Percentiles rank a stretch among this genome's conserved stretches.
These are phyloP conservation scores for Paecilomyces fulvus DNA, from an alignment of 2,329 filamentous ascomycete species.

Conservation along the genomic window DNA sequence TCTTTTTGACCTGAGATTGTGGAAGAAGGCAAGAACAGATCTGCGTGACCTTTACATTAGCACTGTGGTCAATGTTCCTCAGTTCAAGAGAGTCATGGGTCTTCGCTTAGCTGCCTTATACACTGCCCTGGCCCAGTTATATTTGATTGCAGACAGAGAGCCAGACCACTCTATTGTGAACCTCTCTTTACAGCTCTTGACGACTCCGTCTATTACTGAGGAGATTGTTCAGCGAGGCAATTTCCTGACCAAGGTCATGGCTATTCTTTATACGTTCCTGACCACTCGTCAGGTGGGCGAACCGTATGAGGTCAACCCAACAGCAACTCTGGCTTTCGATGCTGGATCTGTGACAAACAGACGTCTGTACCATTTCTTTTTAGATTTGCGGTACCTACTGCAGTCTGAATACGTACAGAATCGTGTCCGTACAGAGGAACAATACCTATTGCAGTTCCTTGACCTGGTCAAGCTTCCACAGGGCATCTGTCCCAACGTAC, in stretches of 20 bases:
- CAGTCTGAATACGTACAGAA: slow-evolving; percentile 82
- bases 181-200: slow-evolving; percentile 90
- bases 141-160: slow-evolving; percentile 90
- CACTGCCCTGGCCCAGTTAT: slow-evolving; percentile 85
- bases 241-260: slow-evolving; percentile 89
- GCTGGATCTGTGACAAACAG: slow-evolving; percentile 90
- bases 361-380: slow-evolving; percentile 95
- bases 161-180: slow-evolving; percentile 99
- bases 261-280: slow-evolving; percentile 94
- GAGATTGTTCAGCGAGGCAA: slow-evolving; percentile 94
- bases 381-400: slow-evolving; percentile 86
- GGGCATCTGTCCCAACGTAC: slow-evolving; percentile 88
- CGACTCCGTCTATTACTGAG: slow-evolving; percentile 89
- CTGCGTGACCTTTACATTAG: slow-evolving; percentile 91
- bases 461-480: slow-evolving; percentile 95
- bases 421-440: slow-evolving; percentile 69
- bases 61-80: slow-evolving; percentile 87
- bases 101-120: slow-evolving; percentile 93
- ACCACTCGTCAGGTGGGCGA: slow-evolving; percentile 94
- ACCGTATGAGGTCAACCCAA: slow-evolving; percentile 77
- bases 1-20: slow-evolving; percentile 86
- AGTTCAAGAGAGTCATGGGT: slow-evolving; percentile 91
- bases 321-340: slow-evolving; percentile 84
- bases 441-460: slow-evolving; percentile 88
- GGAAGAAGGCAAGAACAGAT: slow-evolving; percentile 90